Conservation (phyloP, 2,329 filamentous ascomycete genomes). For the Scolecobasidium constrictum region DNA sequence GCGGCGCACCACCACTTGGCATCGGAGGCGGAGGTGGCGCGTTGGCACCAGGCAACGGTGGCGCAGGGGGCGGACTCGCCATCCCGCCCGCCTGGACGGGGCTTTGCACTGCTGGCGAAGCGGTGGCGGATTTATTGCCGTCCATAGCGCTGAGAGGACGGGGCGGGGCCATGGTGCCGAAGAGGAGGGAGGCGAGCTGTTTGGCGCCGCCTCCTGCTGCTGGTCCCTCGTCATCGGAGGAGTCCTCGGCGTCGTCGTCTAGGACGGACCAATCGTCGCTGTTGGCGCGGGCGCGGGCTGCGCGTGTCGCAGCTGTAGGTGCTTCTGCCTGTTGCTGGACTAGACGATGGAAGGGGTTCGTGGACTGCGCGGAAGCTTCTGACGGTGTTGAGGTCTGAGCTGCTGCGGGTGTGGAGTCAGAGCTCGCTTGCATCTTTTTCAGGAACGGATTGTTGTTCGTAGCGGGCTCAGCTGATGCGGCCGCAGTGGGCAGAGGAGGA, state of each 20-base stretch:
- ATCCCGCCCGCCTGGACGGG: conserved; percentile 28
- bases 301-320: conserved; percentile 38
- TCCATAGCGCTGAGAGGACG: conserved; percentile 77
- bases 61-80: conserved; percentile 28
- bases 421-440: conserved; percentile 64
- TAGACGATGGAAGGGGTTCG: conserved; percentile 90
- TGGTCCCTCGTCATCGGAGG: conserved; percentile 62
- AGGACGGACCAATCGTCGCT: conserved; percentile 75
- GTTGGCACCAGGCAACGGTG: conserved; percentile 23
- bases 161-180: conserved; percentile 93
- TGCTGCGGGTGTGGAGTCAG: conserved; percentile 29
- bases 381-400: conserved; percentile 29
- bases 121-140: conserved; percentile 45
- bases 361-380: conserved; percentile 52
- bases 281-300: conserved; percentile 33
- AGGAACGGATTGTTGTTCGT: conserved; percentile 86
- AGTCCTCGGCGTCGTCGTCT: conserved; percentile 64
- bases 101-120: conserved; percentile 31
- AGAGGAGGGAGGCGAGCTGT: conserved; percentile 86
- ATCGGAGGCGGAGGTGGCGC: conserved; percentile 38
- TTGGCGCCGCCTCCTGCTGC: conserved; percentile 75
- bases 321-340: conserved; percentile 47
- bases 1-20: conserved; percentile 26
- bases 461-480: conserved; percentile 52
- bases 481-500: conserved; percentile 37